A percentile compares a stretch with the other conserved stretches of the same genome.
phyloP scores from a whole-genome alignment of 306 rosid genomes.

The Cicer bijugum region DNA sequence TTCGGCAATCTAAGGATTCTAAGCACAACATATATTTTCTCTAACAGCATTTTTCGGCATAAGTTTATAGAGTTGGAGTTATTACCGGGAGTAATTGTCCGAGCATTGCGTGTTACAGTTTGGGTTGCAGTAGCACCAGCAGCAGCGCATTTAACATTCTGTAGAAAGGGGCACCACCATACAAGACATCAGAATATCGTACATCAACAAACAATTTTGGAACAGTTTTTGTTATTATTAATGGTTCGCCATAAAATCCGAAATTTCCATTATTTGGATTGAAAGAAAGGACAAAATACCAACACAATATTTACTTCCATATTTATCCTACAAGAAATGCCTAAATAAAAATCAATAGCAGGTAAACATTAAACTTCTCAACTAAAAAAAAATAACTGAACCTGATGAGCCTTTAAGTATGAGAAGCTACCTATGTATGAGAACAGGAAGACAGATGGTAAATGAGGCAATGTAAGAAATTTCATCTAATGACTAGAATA shows the following conservation, averaged over 20 bases:
- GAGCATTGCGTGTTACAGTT: slow-evolving; percentile 58
- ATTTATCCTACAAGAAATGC: slow-evolving; percentile 3
- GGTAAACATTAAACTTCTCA: slow-evolving; percentile 15
- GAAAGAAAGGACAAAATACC: slow-evolving; percentile 10
- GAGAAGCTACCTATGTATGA: background rate
- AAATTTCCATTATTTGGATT: background rate
- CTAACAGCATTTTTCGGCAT: background rate
- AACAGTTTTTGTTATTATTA: background rate
- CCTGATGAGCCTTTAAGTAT: background rate
- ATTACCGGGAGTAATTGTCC: slow-evolving; percentile 73
- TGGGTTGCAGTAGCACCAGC: slow-evolving; percentile 73
- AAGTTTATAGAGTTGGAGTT: background rate
- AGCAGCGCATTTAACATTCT: slow-evolving; percentile 68
- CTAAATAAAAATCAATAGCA: slow-evolving; percentile 3
- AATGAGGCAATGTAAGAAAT: background rate
- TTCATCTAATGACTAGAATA: slow-evolving; percentile 10
- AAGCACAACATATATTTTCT: background rate
- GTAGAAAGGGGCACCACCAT: slow-evolving; percentile 39
- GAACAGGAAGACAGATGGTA: background rate
- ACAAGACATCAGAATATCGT: slow-evolving; percentile 37
- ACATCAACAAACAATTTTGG: slow-evolving; percentile 28
- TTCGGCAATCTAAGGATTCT: background rate
- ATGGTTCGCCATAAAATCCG: background rate
- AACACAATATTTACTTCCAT: slow-evolving; percentile 15
- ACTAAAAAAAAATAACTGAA: slow-evolving; percentile 16